Conservation (phyloP, 805 yeast genomes). For the Kuraishia cidri region DNA sequence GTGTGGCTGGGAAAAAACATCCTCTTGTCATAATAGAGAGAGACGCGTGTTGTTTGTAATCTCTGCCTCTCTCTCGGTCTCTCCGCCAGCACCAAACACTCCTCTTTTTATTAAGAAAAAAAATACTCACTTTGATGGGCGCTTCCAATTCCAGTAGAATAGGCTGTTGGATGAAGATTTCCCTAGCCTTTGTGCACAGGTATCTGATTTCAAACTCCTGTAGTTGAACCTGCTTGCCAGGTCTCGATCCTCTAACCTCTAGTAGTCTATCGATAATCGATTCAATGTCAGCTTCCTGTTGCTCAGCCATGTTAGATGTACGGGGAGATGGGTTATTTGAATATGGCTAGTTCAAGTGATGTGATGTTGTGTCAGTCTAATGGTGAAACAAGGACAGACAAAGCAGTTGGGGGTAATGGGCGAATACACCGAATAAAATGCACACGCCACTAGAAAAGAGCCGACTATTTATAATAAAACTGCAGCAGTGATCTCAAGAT, state of each 20-base stretch:
- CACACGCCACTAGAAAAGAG: too few relatives aligned
- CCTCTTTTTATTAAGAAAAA: background rate
- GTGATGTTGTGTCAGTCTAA: too few relatives aligned
- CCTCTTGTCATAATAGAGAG: too few relatives aligned
- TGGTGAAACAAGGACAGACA: too few relatives aligned
- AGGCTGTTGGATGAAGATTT: conserved; percentile 96
- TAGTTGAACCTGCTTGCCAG: conserved; percentile 92
- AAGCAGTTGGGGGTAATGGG: too few relatives aligned
- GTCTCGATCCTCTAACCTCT: conserved; percentile 97
- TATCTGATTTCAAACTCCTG: conserved; percentile 92
- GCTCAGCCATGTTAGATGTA: conserved; percentile 24
- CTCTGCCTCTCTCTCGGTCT: conserved; percentile 9
- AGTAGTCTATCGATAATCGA: conserved; percentile 93
- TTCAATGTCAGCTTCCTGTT: conserved; percentile 86
- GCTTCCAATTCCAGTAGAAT: conserved; percentile 93
- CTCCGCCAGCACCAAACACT: background rate
- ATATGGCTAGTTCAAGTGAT: too few relatives aligned
- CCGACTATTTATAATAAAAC: too few relatives aligned
- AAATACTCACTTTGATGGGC: conserved; percentile 72
- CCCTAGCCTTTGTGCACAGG: conserved; percentile 96
- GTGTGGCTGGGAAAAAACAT: too few relatives aligned
- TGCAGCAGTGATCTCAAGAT: too few relatives aligned
- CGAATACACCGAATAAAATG: too few relatives aligned
- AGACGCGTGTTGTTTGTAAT: background rate
- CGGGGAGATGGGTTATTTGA: background rate